Evolutionary conservation across 2,329 filamentous ascomycete species (phyloP), one percentile per base, ranked within the genome.

Genomic region (Epichloe coenophiala): DNA sequence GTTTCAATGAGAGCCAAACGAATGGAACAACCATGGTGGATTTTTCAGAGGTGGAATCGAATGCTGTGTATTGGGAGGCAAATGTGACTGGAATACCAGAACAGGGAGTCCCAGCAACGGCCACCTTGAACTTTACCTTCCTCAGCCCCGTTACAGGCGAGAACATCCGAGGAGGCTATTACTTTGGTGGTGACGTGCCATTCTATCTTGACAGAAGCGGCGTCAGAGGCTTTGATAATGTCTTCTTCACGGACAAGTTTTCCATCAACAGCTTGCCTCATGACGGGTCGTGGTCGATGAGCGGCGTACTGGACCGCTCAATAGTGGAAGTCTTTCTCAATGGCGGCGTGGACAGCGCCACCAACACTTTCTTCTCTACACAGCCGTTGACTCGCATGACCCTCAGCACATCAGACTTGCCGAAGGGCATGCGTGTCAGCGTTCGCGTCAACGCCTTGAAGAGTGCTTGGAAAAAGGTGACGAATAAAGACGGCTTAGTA

Each of bases 1-100:
- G 69, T 3, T 65, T 65, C 47, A 70, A 70, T 48, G 62, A 61
- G 1, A 67, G 60, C 33, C 61, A 78, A 3, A 71, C 65, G 15
- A 80, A 80, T 57, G 68, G 68, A 17, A 69, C 65, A 0, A 51
- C 80, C 1, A 57, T 68, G 1, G 59, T 78, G 0, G 73, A 80
- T 59, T 82, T 77, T 62, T 68, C 71, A 3, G 51, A 62, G 11
- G 63, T 80, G 3, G 54, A 66, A 13, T 75, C 75, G 8, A 70
- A 73, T 9, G 74, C 76, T 0, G 57, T 83, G 12, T 76, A 74
- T 59, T 73, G 80, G 57, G 71, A 77, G 52, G 69, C 72, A 41
- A 76, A 78, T 56, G 65, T 81, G 39, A 75, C 72, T 9, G 66
- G 62, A 0, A 55, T 65, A 6, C 59, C 61, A 0, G 45, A 56